These are phyloP conservation scores for Pseudogymnoascus sp. DNA, from an alignment of 2,329 filamentous ascomycete genomes.

Conservation along the genomic window DNA sequence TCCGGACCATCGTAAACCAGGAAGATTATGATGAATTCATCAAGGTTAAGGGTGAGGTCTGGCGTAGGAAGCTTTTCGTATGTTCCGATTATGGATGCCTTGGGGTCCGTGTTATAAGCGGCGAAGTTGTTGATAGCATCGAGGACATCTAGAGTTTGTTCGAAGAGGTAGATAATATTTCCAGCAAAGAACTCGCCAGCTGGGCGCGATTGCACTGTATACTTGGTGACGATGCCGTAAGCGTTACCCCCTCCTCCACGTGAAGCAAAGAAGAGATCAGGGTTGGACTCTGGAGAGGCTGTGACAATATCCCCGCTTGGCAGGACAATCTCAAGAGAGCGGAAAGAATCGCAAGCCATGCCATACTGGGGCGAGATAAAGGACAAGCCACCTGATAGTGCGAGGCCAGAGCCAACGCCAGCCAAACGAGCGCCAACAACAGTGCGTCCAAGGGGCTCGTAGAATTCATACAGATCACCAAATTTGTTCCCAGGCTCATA, in stretches of 20 bases:
- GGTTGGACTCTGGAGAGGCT: constrained; percentile 18
- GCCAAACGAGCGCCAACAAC: neutral
- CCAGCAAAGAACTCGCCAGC: constrained; percentile 23
- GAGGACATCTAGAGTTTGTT: constrained; percentile 23
- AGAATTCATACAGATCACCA: neutral
- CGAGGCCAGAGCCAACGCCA: neutral
- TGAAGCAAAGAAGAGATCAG: constrained; percentile 29
- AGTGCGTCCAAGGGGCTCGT: neutral
- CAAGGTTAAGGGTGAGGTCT: constrained; percentile 24
- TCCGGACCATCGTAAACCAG: constrained; percentile 30
- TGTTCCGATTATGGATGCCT: constrained; percentile 28
- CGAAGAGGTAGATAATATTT: constrained; percentile 22
- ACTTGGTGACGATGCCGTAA: constrained; percentile 21
- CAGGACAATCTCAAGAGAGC: constrained; percentile 31
- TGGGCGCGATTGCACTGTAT: constrained; percentile 23
- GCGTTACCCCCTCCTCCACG: constrained; percentile 24
- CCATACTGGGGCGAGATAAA: constrained; percentile 34
- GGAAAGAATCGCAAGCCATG: constrained; percentile 40
- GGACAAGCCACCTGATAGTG: constrained; percentile 28
- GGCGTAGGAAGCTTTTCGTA: constrained; percentile 27
- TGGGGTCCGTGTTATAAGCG: constrained; percentile 27
- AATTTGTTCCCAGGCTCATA: constrained; percentile 23
- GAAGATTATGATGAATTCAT: constrained; percentile 28
- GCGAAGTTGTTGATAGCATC: constrained; percentile 26
- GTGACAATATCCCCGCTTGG: constrained; percentile 25